phyloP scores from a whole-genome alignment of 2,329 filamentous ascomycete species.

The Polychaeton citri region DNA sequence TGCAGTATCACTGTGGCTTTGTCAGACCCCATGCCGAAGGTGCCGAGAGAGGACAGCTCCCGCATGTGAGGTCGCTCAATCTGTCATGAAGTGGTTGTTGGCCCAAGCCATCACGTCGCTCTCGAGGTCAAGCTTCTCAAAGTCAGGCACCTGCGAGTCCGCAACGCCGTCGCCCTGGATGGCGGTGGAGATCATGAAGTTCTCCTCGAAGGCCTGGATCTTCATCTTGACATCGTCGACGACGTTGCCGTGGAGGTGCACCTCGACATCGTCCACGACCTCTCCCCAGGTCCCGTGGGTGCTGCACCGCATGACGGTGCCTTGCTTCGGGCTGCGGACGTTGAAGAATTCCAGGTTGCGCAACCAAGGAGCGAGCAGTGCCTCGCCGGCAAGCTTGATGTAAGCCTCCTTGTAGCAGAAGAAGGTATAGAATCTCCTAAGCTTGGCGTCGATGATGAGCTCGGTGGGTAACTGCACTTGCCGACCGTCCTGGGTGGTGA shows the following conservation, averaged over 20 bases:
- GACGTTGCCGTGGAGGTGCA: conserved; percentile 33
- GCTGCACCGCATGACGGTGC: conserved; percentile 28
- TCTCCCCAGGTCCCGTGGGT: conserved; percentile 34
- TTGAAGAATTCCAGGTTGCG: conserved; percentile 53
- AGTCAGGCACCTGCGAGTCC: conserved; percentile 14
- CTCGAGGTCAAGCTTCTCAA: conserved; percentile 17
- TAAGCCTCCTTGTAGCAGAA: conserved; percentile 74
- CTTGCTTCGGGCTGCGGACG: conserved; percentile 43
- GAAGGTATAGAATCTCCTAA: conserved; percentile 61
- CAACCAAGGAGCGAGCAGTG: conserved; percentile 61
- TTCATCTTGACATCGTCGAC: conserved; percentile 43
- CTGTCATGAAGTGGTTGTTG: conserved; percentile 11
- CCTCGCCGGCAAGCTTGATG: conserved; percentile 72
- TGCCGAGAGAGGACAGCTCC: too few relatives aligned
- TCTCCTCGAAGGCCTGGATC: conserved; percentile 43
- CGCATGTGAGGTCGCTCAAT: too few relatives aligned
- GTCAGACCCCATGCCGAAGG: too few relatives aligned
- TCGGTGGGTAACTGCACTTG: conserved; percentile 28
- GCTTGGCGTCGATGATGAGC: conserved; percentile 43
- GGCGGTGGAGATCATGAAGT: conserved; percentile 47
- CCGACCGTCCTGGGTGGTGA: conserved; percentile 24
- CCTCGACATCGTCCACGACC: conserved; percentile 34
- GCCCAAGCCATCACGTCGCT: conserved; percentile 17
- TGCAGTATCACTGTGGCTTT: too few relatives aligned
- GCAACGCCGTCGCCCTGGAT: conserved; percentile 23